Evolutionary conservation across 257 asterid genomes (phyloP).

Genomic region (Solanum sitiens): DNA sequence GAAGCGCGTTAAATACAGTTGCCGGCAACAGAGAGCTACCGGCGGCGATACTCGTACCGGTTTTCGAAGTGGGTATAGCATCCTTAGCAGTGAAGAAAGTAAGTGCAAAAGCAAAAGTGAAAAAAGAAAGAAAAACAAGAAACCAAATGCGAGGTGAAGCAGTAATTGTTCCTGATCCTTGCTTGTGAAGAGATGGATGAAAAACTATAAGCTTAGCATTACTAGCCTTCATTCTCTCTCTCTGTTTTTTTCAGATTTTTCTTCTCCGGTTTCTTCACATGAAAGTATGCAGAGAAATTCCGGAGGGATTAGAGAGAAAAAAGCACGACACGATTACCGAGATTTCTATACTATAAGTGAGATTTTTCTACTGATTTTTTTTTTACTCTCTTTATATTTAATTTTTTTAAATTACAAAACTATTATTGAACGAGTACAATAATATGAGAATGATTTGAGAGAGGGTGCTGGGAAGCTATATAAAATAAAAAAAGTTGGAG

Average conservation of each 20-base stretch:
- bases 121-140: constrained; percentile 30
- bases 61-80: constrained; percentile 1
- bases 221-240: constrained; percentile 38
- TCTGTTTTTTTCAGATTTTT: background rate
- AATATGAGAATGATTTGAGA: background rate
- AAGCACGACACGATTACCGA: constrained; percentile 1
- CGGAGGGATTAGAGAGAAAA: background rate
- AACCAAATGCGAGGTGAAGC: constrained; percentile 49
- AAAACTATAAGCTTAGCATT: constrained; percentile 55
- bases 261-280: background rate
- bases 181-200: constrained; percentile 50
- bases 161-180: constrained; percentile 18
- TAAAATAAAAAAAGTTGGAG: background rate
- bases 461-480: background rate
- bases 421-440: background rate
- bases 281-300: background rate
- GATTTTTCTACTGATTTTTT: too few species aligned
- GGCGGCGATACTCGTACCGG: background rate
- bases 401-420: background rate
- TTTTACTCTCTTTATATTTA: background rate
- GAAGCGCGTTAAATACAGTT: constrained; percentile 45
- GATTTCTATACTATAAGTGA: background rate
- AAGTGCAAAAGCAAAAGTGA: constrained; percentile 47
- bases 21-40: constrained; percentile 24
- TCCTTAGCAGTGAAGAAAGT: constrained; percentile 47